Evolutionary conservation across 2,329 filamentous ascomycete genomes (phyloP), one percentile per base, ranked within the genome.

Genomic region (Colletotrichum godetiae): DNA sequence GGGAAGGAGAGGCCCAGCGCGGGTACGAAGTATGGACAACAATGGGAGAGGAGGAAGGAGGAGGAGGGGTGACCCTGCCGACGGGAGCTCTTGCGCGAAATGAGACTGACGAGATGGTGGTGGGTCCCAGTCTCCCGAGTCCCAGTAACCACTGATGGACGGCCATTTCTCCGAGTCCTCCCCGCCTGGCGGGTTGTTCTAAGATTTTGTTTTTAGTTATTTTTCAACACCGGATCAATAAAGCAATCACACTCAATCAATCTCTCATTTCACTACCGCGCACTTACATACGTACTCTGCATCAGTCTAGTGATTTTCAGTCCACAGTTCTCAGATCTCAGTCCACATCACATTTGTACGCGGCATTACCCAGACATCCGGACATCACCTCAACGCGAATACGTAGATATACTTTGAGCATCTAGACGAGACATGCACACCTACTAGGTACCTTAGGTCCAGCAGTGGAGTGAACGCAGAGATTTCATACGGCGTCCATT

Each of bases 21-120:
- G 52, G 27, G 27, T 29, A 29, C 27, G 27, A 29, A 29, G 27
- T 29, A 29, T 29, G 27, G 27, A 29, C 27, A 31, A 24, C 42
- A 61, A 67, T 24, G 56, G 46, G 15, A 55, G 60, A 22, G 33
- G 27, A 46, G 19, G 42, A 22, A 55, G 29, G 49, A 35, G 35
- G 49, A 35, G 35, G 60, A 46, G 42, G 67, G 56, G 55, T 71
- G 62, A 56, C 68, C 68, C 62, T 67, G 68, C 24, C 46, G 55
- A 19, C 35, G n/a, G 37, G 27, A 29, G 33, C 49, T 46, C 33
- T 13, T 55, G 52, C 22, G 53, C 68, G 57, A 71, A 49, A 72
- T 62, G 68, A 67, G 68, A 53, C 63, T 67, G 63, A 53, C 33
- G 31, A 64, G 66, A 49, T 42, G 53, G n/a, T 31, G 11, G 66